Evolutionary conservation across 352 stramenopile species (phyloP).

Genomic region (Blastocystis sp.): DNA sequence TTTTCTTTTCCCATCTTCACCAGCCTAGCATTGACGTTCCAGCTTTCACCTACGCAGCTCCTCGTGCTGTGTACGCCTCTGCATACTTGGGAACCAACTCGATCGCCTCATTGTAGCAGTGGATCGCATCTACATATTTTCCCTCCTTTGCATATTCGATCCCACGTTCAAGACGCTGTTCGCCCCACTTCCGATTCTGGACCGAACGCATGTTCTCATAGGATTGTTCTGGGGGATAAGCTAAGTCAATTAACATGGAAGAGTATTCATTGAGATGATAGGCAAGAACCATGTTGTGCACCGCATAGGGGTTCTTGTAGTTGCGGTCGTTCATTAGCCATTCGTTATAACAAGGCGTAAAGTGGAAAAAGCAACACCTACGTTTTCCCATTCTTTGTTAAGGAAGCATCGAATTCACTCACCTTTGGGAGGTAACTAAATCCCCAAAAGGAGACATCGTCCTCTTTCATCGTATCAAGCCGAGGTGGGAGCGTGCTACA

Average conservation of each 20-base stretch:
- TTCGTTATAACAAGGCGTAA: not conserved
- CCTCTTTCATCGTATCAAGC: not conserved
- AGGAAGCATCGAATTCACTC: not conserved
- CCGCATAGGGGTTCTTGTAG: conserved; percentile 32
- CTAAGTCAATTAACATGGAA: not conserved
- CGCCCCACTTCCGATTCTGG: conserved; percentile 42
- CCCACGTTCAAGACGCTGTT: conserved; percentile 32
- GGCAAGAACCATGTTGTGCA: conserved; percentile 37
- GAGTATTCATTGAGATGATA: conserved; percentile 47
- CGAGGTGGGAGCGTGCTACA: conserved; percentile 9
- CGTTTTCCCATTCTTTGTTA: not conserved
- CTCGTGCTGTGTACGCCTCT: conserved; percentile 26
- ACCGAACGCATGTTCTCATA: not conserved
- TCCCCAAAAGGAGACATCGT: conserved; percentile 8
- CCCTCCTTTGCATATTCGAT: conserved; percentile 17
- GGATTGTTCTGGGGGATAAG: not conserved
- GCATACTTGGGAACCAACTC: conserved; percentile 43
- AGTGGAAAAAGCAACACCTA: not conserved
- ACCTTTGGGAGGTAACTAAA: not conserved
- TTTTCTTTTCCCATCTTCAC: conserved; percentile 31
- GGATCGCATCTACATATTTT: not conserved
- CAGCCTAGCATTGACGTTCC: not conserved
- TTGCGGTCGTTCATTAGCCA: not conserved
- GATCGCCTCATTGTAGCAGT: conserved; percentile 34
- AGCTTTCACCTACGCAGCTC: not conserved